Evolutionary conservation across 495 filamentous ascomycete genomes (phyloP).

Genomic region (Trichocladium antarcticum): DNA sequence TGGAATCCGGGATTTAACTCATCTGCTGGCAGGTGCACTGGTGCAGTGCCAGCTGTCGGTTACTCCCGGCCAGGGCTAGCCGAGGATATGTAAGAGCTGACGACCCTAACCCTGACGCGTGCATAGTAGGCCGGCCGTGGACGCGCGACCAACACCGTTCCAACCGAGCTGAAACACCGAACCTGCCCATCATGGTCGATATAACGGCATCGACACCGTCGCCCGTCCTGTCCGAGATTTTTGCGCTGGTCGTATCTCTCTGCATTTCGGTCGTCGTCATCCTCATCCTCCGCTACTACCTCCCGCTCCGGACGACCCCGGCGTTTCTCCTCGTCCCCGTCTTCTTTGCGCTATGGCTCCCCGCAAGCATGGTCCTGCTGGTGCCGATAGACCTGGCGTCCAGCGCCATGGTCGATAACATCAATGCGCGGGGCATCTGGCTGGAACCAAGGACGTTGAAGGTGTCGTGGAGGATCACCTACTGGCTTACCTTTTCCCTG

Average conservation of each 20-base stretch:
- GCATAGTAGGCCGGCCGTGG: too few relatives aligned
- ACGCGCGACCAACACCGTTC: too few relatives aligned
- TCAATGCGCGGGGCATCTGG: constrained; percentile 51
- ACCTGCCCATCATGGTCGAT: constrained; percentile 15
- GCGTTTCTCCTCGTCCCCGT: constrained; percentile 84
- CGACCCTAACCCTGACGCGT: constrained; percentile 10
- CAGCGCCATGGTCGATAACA: constrained; percentile 57
- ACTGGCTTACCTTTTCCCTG: constrained; percentile 91
- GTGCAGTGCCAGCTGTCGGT: neutral
- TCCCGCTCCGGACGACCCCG: constrained; percentile 82
- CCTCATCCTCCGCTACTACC: constrained; percentile 73
- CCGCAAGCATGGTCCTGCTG: constrained; percentile 84
- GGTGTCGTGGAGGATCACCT: constrained; percentile 83
- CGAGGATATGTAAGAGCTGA: neutral
- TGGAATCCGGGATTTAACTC: neutral
- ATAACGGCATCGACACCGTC: constrained; percentile 15
- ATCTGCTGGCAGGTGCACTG: neutral
- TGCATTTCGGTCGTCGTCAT: constrained; percentile 64
- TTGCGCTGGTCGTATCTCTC: constrained; percentile 59
- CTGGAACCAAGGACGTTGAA: constrained; percentile 57
- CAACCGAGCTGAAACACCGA: constrained; percentile 11
- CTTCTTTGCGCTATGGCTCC: constrained; percentile 86
- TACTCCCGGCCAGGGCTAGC: neutral
- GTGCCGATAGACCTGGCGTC: constrained; percentile 95
- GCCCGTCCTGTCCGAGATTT: constrained; percentile 39